Base-by-base conservation (phyloP, 352 stramenopile species). In the Globisporangium middletonii region DNA sequence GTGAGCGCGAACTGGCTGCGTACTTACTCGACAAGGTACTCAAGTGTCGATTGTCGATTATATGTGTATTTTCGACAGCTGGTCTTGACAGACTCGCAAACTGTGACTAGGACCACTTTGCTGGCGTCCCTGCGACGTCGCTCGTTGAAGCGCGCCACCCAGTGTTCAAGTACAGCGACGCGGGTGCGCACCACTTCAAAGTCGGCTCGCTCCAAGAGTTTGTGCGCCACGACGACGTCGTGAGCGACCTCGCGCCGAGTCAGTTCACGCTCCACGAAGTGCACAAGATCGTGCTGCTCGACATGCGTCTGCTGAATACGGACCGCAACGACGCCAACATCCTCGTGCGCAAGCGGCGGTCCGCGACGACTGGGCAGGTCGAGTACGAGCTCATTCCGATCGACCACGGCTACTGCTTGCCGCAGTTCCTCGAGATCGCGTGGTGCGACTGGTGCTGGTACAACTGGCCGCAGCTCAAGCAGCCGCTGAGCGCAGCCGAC, bases 391-490 rank as follows among this genome's bases (percentile, higher is more conserved):
- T 99, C 27, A 95, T 99, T 55, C 97, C 97, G n/a, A 99, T 99
- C 74, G 97, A 99, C 77, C 97, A 99, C 71, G 97, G 97, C 13
- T 99, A 99, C 65, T 98, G 94, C 68, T 71, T 99, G 33, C 89
- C 97, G 19, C 92, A 98, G 59, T 91, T 92, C 42, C 67, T 98
- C 16, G 93, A 99, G 66, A 97, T 99, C 28, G 96, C 86, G 23
- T 98, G 96, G 92, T 98, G 97, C 64, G 95, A 99, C 71, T 99
- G 96, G 97, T 98, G 95, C 64, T 99, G 97, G 97, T 94, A 98
- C 53, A 95, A 98, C 68, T 99, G 95, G 94, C 92, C 94, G 9
- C 96, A 99, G 68, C 74, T 94, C 30, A 63, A 77, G 35, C 55
- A 96, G 38, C 77, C 83, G 9, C 60, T 93, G 38, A 90, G 79